These are phyloP conservation scores for Lentinula novae-zelandiae DNA, from an alignment of 1,284 basidiomycete genomes.

Conservation along the genomic window DNA sequence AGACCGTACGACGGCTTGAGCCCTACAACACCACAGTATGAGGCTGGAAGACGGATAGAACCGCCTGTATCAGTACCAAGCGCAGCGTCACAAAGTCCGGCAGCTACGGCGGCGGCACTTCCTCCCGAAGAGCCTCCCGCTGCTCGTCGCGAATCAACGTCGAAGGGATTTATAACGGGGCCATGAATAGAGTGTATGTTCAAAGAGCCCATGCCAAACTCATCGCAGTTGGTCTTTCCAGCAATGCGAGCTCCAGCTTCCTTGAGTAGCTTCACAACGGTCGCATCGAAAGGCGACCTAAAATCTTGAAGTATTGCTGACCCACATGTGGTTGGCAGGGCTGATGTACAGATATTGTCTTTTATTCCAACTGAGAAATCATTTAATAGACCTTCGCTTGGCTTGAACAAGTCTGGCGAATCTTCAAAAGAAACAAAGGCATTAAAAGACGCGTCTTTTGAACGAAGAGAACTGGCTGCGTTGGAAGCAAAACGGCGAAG, in stretches of 20 bases:
- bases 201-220: conserved; percentile 96
- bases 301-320: conserved; percentile 77
- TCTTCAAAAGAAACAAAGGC: conserved; percentile 39
- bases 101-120: conserved; percentile 79
- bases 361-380: conserved; percentile 68
- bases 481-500: not conserved
- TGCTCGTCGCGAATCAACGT: conserved; percentile 41
- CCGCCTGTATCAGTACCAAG: conserved; percentile 96
- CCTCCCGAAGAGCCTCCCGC: conserved; percentile 86
- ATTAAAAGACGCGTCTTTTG: conserved; percentile 32
- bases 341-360: conserved; percentile 78
- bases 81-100: conserved; percentile 76
- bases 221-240: conserved; percentile 95
- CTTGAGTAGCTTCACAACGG: conserved; percentile 68
- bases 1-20: conserved; percentile 95
- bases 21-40: conserved; percentile 91
- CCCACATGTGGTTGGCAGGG: conserved; percentile 75
- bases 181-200: conserved; percentile 72
- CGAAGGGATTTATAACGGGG: conserved; percentile 75
- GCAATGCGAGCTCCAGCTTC: conserved; percentile 68
- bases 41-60: conserved; percentile 88
- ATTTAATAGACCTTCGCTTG: conserved; percentile 24
- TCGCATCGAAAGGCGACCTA: conserved; percentile 82
- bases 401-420: conserved; percentile 10
- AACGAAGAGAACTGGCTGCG: not conserved